Evolutionary conservation across 2,329 filamentous ascomycete species (phyloP), one percentile per base, ranked within the genome.

Genomic region (Fusarium globosum): DNA sequence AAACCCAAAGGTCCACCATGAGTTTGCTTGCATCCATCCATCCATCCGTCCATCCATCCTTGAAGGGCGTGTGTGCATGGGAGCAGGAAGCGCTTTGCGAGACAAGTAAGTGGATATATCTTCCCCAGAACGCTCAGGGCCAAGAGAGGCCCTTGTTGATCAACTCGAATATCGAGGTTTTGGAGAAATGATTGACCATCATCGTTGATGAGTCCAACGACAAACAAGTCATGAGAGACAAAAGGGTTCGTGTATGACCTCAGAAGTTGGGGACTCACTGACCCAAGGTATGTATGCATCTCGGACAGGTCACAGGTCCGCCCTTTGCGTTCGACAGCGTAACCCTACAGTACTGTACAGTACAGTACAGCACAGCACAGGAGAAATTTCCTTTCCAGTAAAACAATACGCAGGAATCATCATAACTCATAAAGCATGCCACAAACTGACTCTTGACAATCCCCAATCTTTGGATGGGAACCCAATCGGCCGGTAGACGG

Each of bases 401-500:
- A 60, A 45, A 42, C 41, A 42, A 38, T 36, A 23, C 35, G 36
- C 14, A 43, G 46, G 58, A 71, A 53, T 43, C 39, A 65, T 71
- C 65, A 76, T 23, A 73, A 70, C 46, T 73, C 69, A 72, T 43
- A 72, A 71, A 71, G 65, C 65, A 61, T 65, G 56, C 70, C 65
- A 73, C 65, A 52, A 57, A 36, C 46, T 45, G 43, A 61, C 51
- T 67, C 62, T 61, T 67, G 23, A 21, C 23, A 45, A 41, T 41
- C 48, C 52, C 67, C 60, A 53, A 52, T 56, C 49, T 42, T 46
- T 59, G 52, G 71, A n/a, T 48, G 51, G 55, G 62, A 68, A 73
- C 55, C 71, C 71, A 74, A 73, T 74, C 67, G 62, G 71, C 63
- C 43, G 71, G 71, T 73, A 49, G 62, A 71, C 68, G 64, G 73